These are phyloP conservation scores for Paulownia fortunei DNA, from an alignment of 257 asterid genomes.

Conservation along the genomic window DNA sequence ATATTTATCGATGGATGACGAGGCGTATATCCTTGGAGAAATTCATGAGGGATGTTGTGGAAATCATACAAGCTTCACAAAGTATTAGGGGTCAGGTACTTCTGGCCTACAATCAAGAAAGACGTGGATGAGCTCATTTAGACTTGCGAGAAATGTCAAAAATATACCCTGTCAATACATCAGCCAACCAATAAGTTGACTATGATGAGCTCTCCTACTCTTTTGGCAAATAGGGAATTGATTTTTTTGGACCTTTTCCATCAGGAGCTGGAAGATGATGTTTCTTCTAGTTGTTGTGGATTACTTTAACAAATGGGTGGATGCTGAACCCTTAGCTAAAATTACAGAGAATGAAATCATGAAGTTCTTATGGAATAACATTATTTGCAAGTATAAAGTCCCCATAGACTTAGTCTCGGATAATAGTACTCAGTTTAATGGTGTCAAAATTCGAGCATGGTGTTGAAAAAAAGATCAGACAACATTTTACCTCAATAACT, in stretches of 20 bases:
- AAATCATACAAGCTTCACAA: too few relatives aligned
- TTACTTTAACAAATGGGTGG: not conserved
- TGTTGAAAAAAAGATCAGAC: not conserved
- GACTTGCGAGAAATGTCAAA: not conserved
- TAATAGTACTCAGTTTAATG: not conserved
- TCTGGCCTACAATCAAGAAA: not conserved
- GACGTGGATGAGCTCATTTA: too few relatives aligned
- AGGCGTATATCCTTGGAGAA: not conserved
- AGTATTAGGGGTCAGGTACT: too few relatives aligned
- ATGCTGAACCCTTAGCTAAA: not conserved
- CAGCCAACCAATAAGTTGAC: not conserved
- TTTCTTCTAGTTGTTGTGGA: not conserved
- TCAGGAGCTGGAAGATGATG: not conserved
- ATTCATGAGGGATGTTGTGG: not conserved
- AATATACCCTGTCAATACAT: not conserved
- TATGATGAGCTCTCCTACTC: not conserved
- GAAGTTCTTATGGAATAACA: not conserved
- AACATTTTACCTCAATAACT: not conserved
- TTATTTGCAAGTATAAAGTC: not conserved
- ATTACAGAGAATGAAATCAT: not conserved
- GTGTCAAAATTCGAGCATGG: not conserved
- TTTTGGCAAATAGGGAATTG: not conserved
- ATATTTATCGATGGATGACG: too few relatives aligned
- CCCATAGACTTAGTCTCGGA: not conserved
- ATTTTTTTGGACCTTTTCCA: not conserved